phyloP scores from a whole-genome alignment of 352 stramenopile species.

The Halophytophthora batemanensis region DNA sequence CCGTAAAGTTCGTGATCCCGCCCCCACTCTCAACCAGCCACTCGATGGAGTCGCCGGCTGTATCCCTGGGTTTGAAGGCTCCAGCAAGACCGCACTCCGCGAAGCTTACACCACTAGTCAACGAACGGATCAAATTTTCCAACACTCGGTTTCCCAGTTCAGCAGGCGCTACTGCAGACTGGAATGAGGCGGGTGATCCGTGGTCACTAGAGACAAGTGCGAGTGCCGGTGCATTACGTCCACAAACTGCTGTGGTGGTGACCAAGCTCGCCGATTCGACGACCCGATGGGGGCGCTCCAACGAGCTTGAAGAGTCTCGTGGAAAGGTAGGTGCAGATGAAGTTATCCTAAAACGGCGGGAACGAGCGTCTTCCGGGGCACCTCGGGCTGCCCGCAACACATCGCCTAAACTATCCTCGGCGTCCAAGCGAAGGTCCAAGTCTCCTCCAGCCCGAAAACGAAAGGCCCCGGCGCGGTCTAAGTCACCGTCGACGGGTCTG shows the following conservation, averaged over 20 bases:
- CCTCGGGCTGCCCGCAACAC: neutral
- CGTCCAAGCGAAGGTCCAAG: slow-evolving; percentile 1
- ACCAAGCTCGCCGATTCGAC: slow-evolving; percentile 27
- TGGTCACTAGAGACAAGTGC: slow-evolving; percentile 19
- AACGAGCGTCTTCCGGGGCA: slow-evolving; percentile 8
- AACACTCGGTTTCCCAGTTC: slow-evolving; percentile 17
- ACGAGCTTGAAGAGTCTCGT: neutral
- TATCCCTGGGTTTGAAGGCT: slow-evolving; percentile 20
- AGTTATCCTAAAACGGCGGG: slow-evolving; percentile 9
- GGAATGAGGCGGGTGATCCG: slow-evolving; percentile 7
- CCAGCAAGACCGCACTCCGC: slow-evolving; percentile 31
- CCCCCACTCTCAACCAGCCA: slow-evolving; percentile 36
- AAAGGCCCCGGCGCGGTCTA: slow-evolving; percentile 5
- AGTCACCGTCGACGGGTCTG: slow-evolving; percentile 5
- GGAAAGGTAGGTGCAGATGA: slow-evolving; percentile 7
- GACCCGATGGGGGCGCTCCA: slow-evolving; percentile 6
- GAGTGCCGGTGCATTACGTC: slow-evolving; percentile 17
- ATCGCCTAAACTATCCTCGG: neutral
- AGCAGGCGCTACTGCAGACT: slow-evolving; percentile 9
- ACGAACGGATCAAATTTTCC: slow-evolving; percentile 40
- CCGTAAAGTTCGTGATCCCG: slow-evolving; percentile 53
- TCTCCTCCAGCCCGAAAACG: slow-evolving; percentile 7
- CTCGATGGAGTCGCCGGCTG: slow-evolving; percentile 18
- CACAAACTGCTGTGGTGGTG: slow-evolving; percentile 37
- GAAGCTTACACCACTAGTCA: slow-evolving; percentile 33